Conservation (phyloP, 1,284 basidiomycete species). For the Porogramme epimiltina region DNA sequence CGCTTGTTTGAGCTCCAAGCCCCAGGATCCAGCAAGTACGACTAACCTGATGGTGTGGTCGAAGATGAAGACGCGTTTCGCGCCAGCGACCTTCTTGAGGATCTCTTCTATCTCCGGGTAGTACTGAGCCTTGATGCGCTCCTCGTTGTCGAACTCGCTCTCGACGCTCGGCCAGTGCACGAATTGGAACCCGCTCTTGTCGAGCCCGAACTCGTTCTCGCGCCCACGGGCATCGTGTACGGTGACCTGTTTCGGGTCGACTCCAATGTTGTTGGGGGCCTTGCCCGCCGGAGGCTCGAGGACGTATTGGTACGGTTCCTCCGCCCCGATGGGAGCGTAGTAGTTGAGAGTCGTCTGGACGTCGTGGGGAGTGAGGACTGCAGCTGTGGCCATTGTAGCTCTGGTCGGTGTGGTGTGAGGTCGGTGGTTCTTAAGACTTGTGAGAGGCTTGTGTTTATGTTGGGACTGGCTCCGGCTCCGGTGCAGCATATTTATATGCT, state of each 20-base stretch:
- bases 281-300: conserved; percentile 21
- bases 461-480: too few species aligned
- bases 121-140: background rate
- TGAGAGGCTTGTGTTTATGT: too few species aligned
- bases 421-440: too few species aligned
- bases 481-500: too few species aligned
- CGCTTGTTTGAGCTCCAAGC: background rate
- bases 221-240: conserved; percentile 34
- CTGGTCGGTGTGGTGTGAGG: too few species aligned
- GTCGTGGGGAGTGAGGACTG: conserved; percentile 28
- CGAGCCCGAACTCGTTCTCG: conserved; percentile 34
- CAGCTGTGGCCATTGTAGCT: conserved; percentile 27
- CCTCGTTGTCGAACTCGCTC: background rate
- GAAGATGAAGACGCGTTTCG: background rate
- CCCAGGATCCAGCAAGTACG: background rate
- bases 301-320: conserved; percentile 26
- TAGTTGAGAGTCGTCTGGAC: conserved; percentile 32
- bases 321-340: conserved; percentile 24
- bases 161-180: conserved; percentile 27
- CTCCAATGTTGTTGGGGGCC: conserved; percentile 23
- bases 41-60: background rate
- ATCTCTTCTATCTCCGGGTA: background rate
- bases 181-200: conserved; percentile 44
- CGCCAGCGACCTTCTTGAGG: background rate
- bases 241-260: conserved; percentile 22